Conservation (phyloP, 768 basidiomycete genomes). For the Suillus sp. region DNA sequence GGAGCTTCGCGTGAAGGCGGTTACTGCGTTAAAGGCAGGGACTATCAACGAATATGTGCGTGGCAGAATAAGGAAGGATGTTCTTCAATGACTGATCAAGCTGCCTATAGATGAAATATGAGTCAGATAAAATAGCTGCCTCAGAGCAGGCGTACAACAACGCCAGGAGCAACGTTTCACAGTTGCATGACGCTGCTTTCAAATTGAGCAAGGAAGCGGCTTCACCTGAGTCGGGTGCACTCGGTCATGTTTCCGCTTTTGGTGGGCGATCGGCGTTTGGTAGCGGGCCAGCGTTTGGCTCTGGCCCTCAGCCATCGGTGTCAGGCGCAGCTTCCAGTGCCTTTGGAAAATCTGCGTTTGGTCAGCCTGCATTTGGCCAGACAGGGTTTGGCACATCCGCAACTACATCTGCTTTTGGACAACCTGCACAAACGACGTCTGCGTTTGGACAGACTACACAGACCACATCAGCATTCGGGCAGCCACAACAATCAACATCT, state of each 20-base stretch:
- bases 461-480: slow-evolving; percentile 40
- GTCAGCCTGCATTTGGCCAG: slow-evolving; percentile 42
- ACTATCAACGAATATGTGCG: slow-evolving; percentile 70
- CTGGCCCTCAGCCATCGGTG: slow-evolving; percentile 29
- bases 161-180: slow-evolving; percentile 48
- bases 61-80: slow-evolving; percentile 11
- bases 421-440: slow-evolving; percentile 29
- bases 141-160: slow-evolving; percentile 54
- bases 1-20: slow-evolving; percentile 72
- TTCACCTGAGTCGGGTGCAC: slow-evolving; percentile 12
- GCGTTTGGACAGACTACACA: slow-evolving; percentile 39
- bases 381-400: slow-evolving; percentile 28
- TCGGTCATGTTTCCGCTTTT: slow-evolving; percentile 22
- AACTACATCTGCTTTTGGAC: slow-evolving; percentile 33
- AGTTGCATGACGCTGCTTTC: slow-evolving; percentile 54
- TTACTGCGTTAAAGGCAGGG: slow-evolving; percentile 53
- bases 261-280: slow-evolving; percentile 31
- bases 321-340: slow-evolving; percentile 33
- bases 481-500: slow-evolving; percentile 35
- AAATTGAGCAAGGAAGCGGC: slow-evolving; percentile 40
- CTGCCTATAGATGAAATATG: slow-evolving; percentile 51
- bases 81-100: slow-evolving; percentile 8
- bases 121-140: slow-evolving; percentile 52
- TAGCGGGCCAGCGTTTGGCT: slow-evolving; percentile 41
- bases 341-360: slow-evolving; percentile 37